Evolutionary conservation across 2,329 filamentous ascomycete genomes (phyloP).

Genomic region (Xylariaceae sp.): DNA sequence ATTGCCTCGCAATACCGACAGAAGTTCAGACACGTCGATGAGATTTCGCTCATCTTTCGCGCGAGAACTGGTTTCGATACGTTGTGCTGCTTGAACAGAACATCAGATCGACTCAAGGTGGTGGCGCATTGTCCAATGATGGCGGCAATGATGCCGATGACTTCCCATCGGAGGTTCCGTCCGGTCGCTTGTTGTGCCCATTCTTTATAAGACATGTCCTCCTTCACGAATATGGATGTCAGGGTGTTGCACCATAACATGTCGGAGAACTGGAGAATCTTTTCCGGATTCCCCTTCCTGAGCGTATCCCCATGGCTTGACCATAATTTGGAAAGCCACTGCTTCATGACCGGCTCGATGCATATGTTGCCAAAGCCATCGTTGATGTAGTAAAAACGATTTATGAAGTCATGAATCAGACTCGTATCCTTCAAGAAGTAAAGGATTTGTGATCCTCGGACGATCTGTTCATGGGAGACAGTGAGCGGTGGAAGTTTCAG

Average conservation of each 20-base stretch:
- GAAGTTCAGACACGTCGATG: slow-evolving; percentile 30
- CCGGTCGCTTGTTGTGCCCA: slow-evolving; percentile 31
- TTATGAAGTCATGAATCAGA: slow-evolving; percentile 30
- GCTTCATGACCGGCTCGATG: slow-evolving; percentile 31
- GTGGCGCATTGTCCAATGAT: slow-evolving; percentile 28
- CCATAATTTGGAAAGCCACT: slow-evolving; percentile 32
- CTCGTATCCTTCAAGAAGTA: slow-evolving; percentile 30
- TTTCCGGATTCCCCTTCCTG: slow-evolving; percentile 31
- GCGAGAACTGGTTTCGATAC: slow-evolving; percentile 26
- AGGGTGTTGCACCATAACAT: slow-evolving; percentile 34
- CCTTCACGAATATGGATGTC: slow-evolving; percentile 26
- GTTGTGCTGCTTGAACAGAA: slow-evolving; percentile 27
- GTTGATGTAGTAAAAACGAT: slow-evolving; percentile 28
- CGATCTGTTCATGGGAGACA: slow-evolving; percentile 31
- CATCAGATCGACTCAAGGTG: slow-evolving; percentile 27
- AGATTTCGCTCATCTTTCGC: slow-evolving; percentile 29
- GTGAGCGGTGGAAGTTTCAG: slow-evolving; percentile 24
- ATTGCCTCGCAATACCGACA: slow-evolving; percentile 32
- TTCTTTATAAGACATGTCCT: slow-evolving; percentile 27
- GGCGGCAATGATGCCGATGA: slow-evolving; percentile 33
- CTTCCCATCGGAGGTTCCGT: slow-evolving; percentile 33
- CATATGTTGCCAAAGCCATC: slow-evolving; percentile 28
- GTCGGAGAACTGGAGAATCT: slow-evolving; percentile 31
- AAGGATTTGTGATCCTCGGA: slow-evolving; percentile 31
- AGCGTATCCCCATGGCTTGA: slow-evolving; percentile 28